Conservation (phyloP, 2,329 filamentous ascomycete genomes). For the Alternaria sp. region DNA sequence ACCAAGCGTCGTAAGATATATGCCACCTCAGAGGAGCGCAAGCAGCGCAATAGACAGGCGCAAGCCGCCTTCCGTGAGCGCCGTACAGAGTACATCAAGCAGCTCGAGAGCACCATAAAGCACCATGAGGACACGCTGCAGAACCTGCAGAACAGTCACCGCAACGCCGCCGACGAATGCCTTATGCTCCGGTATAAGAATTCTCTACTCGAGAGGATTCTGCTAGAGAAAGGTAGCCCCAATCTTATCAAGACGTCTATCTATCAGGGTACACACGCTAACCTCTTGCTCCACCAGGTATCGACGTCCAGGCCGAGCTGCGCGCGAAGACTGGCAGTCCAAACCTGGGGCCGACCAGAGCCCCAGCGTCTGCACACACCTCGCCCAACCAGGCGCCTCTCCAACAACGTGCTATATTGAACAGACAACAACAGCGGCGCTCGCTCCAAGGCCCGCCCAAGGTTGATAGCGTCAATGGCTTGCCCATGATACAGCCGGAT, state of each 20-base stretch:
- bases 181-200: conserved; percentile 99
- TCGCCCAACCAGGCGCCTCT: conserved; percentile 67
- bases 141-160: conserved; percentile 90
- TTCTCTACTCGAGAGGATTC: conserved; percentile 90
- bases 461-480: conserved; percentile 59
- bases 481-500: conserved; percentile 51
- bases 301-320: conserved; percentile 96
- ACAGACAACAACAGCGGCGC: conserved; percentile 75
- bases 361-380: conserved; percentile 61
- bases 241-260: conserved; percentile 3
- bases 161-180: conserved; percentile 93
- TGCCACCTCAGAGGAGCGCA: conserved; percentile 96
- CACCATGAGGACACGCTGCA: conserved; percentile 94
- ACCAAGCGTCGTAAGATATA: conserved; percentile 75
- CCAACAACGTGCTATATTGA: conserved; percentile 80
- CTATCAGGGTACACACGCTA: conserved; percentile 19
- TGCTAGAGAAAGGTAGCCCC: conserved; percentile 85
- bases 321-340: conserved; percentile 91
- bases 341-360: conserved; percentile 70
- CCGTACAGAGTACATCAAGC: conserved; percentile 98
- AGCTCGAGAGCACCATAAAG: conserved; percentile 95
- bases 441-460: conserved; percentile 80
- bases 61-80: conserved; percentile 97
- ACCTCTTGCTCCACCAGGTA: conserved; percentile 63
- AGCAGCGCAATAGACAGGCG: conserved; percentile 95